Percentiles rank a stretch among this genome's conserved stretches.
Conservation (phyloP, 2,329 filamentous ascomycete genomes). For the Cyclaneusma minus region DNA sequence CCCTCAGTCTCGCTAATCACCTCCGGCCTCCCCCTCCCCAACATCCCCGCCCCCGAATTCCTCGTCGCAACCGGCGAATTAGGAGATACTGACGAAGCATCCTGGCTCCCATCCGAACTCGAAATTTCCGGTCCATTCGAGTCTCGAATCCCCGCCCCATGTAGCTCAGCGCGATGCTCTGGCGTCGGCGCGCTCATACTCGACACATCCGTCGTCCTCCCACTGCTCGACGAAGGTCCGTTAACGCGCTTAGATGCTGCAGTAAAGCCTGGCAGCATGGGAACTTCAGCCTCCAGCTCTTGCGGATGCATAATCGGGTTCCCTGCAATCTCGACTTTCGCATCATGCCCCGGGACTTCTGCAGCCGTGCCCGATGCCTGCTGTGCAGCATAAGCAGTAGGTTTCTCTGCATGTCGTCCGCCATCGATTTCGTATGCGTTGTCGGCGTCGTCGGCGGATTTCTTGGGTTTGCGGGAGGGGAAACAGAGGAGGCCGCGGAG, state of each 20-base stretch:
- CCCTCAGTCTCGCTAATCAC: constrained; percentile 4
- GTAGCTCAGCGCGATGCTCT: constrained; percentile 5
- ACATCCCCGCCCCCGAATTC: constrained; percentile 14
- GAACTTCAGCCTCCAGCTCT: constrained; percentile 9
- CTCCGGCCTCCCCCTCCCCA: constrained; percentile 3
- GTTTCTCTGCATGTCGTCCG: constrained; percentile 3
- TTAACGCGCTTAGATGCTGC: not conserved
- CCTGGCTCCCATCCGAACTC: constrained; percentile 7
- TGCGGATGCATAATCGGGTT: constrained; percentile 14
- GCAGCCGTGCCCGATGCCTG: constrained; percentile 6
- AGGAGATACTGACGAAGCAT: too few species aligned
- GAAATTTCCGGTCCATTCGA: constrained; percentile 5
- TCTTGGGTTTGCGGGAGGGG: not conserved
- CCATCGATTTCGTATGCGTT: constrained; percentile 10
- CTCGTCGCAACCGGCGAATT: constrained; percentile 14
- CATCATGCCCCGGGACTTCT: constrained; percentile 8
- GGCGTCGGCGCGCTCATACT: constrained; percentile 5
- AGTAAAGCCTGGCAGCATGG: constrained; percentile 2
- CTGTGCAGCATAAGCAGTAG: constrained; percentile 8
- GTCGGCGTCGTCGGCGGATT: constrained; percentile 1
- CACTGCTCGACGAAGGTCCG: constrained; percentile 1
- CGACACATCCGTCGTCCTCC: not conserved
- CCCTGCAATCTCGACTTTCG: constrained; percentile 11
- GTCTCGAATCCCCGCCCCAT: constrained; percentile 4
- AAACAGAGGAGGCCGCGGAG: constrained; percentile 6